Base-by-base conservation (phyloP, 2,329 filamentous ascomycete genomes). In the Graphiopsis chlorocephala region DNA sequence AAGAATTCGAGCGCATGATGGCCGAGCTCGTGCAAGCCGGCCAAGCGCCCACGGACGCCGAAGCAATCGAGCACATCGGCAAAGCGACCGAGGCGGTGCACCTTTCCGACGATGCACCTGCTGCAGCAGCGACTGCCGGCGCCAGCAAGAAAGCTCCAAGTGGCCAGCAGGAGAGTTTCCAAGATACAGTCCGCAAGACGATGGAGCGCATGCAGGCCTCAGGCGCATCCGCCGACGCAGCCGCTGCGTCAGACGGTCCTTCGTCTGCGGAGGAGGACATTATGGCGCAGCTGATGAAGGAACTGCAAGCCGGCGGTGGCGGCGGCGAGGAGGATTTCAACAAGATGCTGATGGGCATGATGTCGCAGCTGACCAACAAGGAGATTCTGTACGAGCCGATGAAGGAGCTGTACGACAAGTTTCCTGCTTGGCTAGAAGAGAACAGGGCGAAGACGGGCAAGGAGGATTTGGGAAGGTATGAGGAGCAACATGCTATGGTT, bases 301-400 rank as follows among this genome's bases (percentile, higher is more conserved):
- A 95, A 67, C 89, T 97, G 80, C 90, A 92, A 72, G 84, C 85
- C 25, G 84, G 87, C 1, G 69, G 71, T 3, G 82, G 77, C 0
- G 82, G 72, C 2, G 80, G 81, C 66, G 92, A 97, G 64, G 93
- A 95, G 72, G 93, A 96, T 71, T 91, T 98, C 72, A 93, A 92
- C 64, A 94, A 96, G 80, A 92, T 98, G 88, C 86, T 99, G 66
- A 87, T 96, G 84, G 91, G 91, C 62, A 97, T 98, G 92, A 98
- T 99, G 94, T 92, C 98, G 80, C 93, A 99, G 78, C 84, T 99
- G 68, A 98, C 95, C 3, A 97, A 96, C 78, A 98, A 97, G 82
- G 95, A 98, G 71, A 97, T 99, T 68, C 80, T 99, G 59, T 98
- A 98, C 76, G 94, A 99, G 80, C 95, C 95, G 2, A 97, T 99